phyloP scores from a whole-genome alignment of 2,329 filamentous ascomycete genomes.

The Coniochaeta sp. region DNA sequence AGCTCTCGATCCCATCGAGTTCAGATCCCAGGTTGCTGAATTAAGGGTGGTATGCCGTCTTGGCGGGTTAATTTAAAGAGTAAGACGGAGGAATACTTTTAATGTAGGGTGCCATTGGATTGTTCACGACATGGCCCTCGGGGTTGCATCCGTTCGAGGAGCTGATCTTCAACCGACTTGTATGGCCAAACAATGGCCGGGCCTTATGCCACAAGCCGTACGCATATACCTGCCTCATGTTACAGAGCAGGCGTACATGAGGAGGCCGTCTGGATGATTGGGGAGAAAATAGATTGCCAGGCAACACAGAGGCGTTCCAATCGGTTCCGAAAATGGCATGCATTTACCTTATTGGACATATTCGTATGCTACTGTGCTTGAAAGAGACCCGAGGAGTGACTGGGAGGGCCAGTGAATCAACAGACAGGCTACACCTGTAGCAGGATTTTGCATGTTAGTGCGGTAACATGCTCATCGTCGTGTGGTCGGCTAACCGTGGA shows the following conservation, averaged over 20 bases:
- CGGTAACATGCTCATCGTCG: too few relatives aligned
- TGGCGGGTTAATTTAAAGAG: neutral
- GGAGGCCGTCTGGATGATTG: neutral
- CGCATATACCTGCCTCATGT: neutral
- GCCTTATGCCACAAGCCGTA: neutral
- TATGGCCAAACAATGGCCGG: neutral
- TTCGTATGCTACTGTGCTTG: too few relatives aligned
- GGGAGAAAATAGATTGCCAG: neutral
- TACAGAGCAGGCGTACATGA: neutral
- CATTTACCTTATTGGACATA: neutral
- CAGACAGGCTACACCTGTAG: too few relatives aligned
- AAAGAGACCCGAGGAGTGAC: too few relatives aligned
- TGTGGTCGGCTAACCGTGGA: too few relatives aligned
- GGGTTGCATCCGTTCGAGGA: neutral
- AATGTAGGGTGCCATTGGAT: neutral
- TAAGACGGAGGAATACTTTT: neutral
- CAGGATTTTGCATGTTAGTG: too few relatives aligned
- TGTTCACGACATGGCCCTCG: neutral
- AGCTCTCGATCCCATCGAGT: too few relatives aligned
- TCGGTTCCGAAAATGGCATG: neutral
- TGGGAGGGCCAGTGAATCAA: too few relatives aligned
- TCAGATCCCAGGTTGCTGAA: too few relatives aligned
- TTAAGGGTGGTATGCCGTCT: neutral
- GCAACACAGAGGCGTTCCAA: neutral
- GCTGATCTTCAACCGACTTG: neutral